These are phyloP conservation scores for Acanthamoeba sp. DNA, from an alignment of 208 protist species.

Conservation along the genomic window DNA sequence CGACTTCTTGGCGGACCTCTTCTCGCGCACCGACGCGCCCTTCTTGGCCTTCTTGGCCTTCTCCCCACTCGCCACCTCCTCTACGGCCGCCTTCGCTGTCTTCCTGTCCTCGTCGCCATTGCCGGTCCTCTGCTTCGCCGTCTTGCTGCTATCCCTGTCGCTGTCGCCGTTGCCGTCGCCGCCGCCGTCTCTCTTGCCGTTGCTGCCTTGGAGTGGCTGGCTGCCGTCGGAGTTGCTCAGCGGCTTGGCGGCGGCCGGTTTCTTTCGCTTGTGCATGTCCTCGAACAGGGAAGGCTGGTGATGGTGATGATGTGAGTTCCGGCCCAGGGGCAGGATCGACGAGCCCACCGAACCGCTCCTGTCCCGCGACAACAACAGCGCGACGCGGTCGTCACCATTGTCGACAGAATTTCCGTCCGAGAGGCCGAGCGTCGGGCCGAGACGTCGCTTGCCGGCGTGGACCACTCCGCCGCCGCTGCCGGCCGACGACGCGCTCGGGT, in stretches of 20 bases:
- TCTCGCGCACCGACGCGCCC: conserved; percentile 20
- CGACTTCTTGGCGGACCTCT: background rate
- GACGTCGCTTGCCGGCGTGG: background rate
- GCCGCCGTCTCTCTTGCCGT: background rate
- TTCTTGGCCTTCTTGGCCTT: background rate
- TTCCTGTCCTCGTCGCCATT: too few relatives aligned
- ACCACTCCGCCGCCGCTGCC: background rate
- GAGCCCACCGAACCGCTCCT: background rate
- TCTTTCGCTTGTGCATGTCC: conserved; percentile 15
- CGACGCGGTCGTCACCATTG: background rate
- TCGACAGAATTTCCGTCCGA: too few relatives aligned
- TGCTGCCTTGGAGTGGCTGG: background rate
- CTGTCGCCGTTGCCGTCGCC: background rate
- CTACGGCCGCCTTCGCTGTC: too few relatives aligned
- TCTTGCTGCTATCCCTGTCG: too few relatives aligned
- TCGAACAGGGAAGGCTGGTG: background rate
- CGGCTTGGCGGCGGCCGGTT: background rate
- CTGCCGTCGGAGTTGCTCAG: background rate
- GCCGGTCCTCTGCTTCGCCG: too few relatives aligned
- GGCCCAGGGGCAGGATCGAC: background rate
- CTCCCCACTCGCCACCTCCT: background rate
- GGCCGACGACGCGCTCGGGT: background rate
- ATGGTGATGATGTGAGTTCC: background rate
- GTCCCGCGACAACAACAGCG: background rate
- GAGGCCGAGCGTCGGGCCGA: background rate